Evolutionary conservation across 257 asterid species (phyloP).

Genomic region (Solanum sejunctum): DNA sequence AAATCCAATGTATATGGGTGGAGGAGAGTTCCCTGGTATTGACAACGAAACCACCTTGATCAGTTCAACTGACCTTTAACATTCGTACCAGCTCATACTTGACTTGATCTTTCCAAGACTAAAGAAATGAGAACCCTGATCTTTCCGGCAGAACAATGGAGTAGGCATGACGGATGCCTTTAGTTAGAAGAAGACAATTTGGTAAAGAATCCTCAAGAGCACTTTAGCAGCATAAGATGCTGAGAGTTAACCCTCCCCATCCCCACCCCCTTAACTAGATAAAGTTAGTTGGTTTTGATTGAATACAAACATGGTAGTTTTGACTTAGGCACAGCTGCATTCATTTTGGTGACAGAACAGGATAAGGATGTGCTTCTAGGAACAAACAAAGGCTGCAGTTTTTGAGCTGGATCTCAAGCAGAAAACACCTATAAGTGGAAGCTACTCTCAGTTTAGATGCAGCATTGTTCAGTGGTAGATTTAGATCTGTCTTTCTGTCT

Average conservation of each 20-base stretch:
- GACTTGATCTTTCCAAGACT: constrained; percentile 79
- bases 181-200: constrained; percentile 25
- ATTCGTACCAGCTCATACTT: constrained; percentile 87
- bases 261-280: constrained; percentile 24
- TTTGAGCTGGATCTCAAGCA: constrained; percentile 50
- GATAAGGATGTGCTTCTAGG: constrained; percentile 39
- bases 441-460: constrained; percentile 63
- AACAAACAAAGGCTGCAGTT: constrained; percentile 35
- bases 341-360: constrained; percentile 62
- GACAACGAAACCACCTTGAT: constrained; percentile 32
- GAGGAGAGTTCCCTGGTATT: constrained; percentile 39
- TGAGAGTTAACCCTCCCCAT: constrained; percentile 17
- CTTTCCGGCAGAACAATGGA: constrained; percentile 53
- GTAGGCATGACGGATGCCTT: constrained; percentile 30
- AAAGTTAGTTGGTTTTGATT: constrained; percentile 63
- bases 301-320: constrained; percentile 59
- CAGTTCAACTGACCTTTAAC: constrained; percentile 43
- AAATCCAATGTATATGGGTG: constrained; percentile 29
- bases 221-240: constrained; percentile 27
- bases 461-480: constrained; percentile 82
- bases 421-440: constrained; percentile 44
- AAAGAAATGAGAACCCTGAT: constrained; percentile 56
- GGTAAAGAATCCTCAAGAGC: constrained; percentile 44
- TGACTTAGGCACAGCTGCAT: constrained; percentile 39
- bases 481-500: constrained; percentile 94